Evolutionary conservation across 140 eudicot genomes (phyloP), one percentile per base, ranked within the genome.

Genomic region (Stevia rebaudiana): DNA sequence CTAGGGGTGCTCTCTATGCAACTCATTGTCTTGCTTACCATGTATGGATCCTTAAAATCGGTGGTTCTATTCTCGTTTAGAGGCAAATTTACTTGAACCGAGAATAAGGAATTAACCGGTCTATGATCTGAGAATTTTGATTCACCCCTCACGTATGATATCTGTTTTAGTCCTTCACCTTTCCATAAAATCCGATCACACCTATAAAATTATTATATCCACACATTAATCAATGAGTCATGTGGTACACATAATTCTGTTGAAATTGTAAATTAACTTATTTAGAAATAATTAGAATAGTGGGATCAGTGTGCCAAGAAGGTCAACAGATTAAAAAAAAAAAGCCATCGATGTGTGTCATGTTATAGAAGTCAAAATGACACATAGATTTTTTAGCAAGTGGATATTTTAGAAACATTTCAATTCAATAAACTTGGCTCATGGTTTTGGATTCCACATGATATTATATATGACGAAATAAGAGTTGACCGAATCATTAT

Each of bases 141-240:
- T 54, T 89, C 97, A 3, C 86, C 89, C 40, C 97, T 81, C 17
- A 28, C 69, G 23, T 89, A 89, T 23, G 75, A 81, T 48, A 81
- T 62, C 18, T 89, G 97, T 63, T 89, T 81, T 18, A 89, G 61
- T 11, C 97, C 97, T 76, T 83, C 89, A 0, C 97, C 97, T 74
- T 86, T 89, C 97, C 97, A 89, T 16, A 89, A 60, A 46, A 89
- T 89, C 41, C 97, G 70, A 70, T 89, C 97, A 70, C 97, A 89
- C 97, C 97, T 89, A 75, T n/a, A n/a, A n/a, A n/a, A n/a, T 64
- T 2, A 57, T 59, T 15, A 23, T 46, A 35, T 47, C 67, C 73
- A 65, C 49, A 55, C 19, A 16, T 16, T 19, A 56, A 46, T 70
- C 21, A 58, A 39, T 16, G 35, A 23, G 8, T 60, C 28, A 36